Evolutionary conservation across 805 yeast genomes (phyloP).

Genomic region (Cyberlindnera xylosilytica): DNA sequence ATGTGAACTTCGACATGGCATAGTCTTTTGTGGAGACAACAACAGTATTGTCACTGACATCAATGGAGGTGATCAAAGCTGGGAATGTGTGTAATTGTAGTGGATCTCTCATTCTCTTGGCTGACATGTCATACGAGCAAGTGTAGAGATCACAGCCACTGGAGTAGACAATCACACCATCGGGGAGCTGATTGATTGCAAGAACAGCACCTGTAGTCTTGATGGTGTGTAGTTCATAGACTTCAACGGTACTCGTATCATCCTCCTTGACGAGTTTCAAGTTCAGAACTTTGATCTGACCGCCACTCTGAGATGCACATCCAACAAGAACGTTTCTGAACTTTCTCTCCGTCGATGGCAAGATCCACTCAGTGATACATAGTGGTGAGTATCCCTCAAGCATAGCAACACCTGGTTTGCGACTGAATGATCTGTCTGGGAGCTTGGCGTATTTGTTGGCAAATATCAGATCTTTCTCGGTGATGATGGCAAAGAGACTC

Average conservation of each 20-base stretch:
- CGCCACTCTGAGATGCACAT: slow-evolving; percentile 25
- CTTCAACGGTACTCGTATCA: slow-evolving; percentile 11
- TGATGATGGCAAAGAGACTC: slow-evolving; percentile 20
- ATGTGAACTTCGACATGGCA: slow-evolving; percentile 24
- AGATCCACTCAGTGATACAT: slow-evolving; percentile 34
- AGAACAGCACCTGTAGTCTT: slow-evolving; percentile 25
- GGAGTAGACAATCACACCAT: slow-evolving; percentile 18
- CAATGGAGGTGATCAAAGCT: slow-evolving; percentile 22
- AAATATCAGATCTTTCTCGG: slow-evolving; percentile 21
- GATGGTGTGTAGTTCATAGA: slow-evolving; percentile 15
- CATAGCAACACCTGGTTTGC: slow-evolving; percentile 4
- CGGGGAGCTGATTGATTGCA: slow-evolving; percentile 18
- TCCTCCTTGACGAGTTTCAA: slow-evolving; percentile 9
- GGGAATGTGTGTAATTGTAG: slow-evolving; percentile 6
- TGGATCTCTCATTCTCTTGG: slow-evolving; percentile 19
- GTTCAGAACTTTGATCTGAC: slow-evolving; percentile 23
- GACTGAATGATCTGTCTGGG: slow-evolving; percentile 8
- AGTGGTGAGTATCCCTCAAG: slow-evolving; percentile 29
- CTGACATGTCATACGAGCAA: slow-evolving; percentile 14
- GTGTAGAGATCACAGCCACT: slow-evolving; percentile 16
- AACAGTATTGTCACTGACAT: slow-evolving; percentile 19
- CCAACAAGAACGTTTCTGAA: slow-evolving; percentile 33
- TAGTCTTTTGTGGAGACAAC: slow-evolving; percentile 29
- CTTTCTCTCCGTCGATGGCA: slow-evolving; percentile 21
- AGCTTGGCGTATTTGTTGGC: slow-evolving; percentile 15